phyloP scores from a whole-genome alignment of 805 yeast species.

The Schizosaccharomyces cryophilus region DNA sequence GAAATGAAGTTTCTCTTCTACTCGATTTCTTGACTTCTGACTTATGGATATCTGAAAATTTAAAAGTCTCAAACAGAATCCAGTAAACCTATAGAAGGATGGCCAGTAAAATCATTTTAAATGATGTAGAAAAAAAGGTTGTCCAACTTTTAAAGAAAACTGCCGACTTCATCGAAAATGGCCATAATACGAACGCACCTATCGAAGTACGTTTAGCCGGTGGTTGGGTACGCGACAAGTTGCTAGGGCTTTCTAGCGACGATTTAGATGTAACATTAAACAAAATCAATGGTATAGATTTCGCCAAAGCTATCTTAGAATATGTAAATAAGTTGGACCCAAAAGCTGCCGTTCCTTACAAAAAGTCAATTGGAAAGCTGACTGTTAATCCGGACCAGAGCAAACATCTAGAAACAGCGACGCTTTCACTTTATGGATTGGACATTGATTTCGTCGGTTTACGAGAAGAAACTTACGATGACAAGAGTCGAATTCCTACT shows the following conservation, averaged over 20 bases:
- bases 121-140: not conserved
- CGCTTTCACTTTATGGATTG: constrained; percentile 59
- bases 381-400: constrained; percentile 76
- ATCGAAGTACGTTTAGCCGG: constrained; percentile 1
- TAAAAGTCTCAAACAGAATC: too few relatives aligned
- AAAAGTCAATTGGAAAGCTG: constrained; percentile 7
- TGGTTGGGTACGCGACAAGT: constrained; percentile 15
- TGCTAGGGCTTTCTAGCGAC: constrained; percentile 53
- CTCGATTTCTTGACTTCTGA: too few relatives aligned
- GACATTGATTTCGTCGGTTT: constrained; percentile 86
- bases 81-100: not conserved
- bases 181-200: not conserved
- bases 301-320: constrained; percentile 33
- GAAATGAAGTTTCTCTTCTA: too few relatives aligned
- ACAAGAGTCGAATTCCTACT: constrained; percentile 61
- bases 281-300: constrained; percentile 58
- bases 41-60: too few relatives aligned
- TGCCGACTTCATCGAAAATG: not conserved
- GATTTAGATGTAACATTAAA: constrained; percentile 87
- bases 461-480: constrained; percentile 65
- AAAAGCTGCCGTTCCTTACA: constrained; percentile 11
- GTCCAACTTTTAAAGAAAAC: not conserved
- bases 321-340: constrained; percentile 12
- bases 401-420: constrained; percentile 89
- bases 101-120: not conserved